Base-by-base conservation (phyloP, 164 flowering plant genomes). In the Vitis rotundifolia region DNA sequence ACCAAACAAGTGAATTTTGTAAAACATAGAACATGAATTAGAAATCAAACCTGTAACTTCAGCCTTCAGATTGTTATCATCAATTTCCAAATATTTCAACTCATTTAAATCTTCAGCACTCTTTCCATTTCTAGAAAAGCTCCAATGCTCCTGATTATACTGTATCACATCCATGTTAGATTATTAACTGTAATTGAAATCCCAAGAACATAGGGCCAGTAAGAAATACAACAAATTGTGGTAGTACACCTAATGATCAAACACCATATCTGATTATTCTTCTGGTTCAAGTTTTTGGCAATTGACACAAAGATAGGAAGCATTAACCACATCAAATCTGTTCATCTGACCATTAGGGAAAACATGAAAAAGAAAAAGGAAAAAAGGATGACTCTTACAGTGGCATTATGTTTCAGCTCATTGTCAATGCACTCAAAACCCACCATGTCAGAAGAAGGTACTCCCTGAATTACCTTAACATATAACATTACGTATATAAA, bases 11-110 rank as follows among this genome's bases (percentile, higher is more conserved):
- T 22, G 26, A 22, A 22, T 22, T 22, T 22, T 0, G 0, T 22
- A 22, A 22, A 22, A 22, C 2, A 22, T 22, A 22, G 26, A 22
- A 22, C 26, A 22, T 22, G 26, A 22, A 22, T 1, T 22, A 22
- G 26, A 50, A 68, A 10, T 22, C 71, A 52, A 47, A 76, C 79
- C 79, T 72, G 69, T 50, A 16, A 9, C 68, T 28, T 71, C 69
- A 16, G 47, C 64, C 50, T 37, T 65, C 19, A 47, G n/a, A 69
- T 10, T 19, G 37, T 2, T 47, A 52, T 64, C 68, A 19, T 72
- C 22, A 5, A 13, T 50, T 56, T n/a, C 62, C 29, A 57, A 18
- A 59, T 11, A 52, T 28, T 49, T 37, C 11, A 63, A 52, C 16
- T 52, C 63, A 47, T 47, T 26, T 60, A 59, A 52, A 31, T 37